phyloP scores from a whole-genome alignment of 129 eudicot genomes.

The Artemisia annua region DNA sequence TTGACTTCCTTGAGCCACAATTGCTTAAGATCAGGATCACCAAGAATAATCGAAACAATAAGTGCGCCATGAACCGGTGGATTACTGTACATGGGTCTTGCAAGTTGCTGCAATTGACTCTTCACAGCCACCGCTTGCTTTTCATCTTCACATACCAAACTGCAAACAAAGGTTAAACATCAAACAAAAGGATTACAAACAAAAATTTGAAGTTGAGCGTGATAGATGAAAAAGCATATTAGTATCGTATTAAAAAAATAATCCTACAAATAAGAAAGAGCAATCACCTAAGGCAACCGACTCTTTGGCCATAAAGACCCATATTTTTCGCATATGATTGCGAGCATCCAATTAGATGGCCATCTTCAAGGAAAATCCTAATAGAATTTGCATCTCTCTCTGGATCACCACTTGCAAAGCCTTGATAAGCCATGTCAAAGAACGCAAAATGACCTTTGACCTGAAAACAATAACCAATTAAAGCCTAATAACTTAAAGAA shows the following conservation, averaged over 20 bases:
- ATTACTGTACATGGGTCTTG: conserved; percentile 95
- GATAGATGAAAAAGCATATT: neutral
- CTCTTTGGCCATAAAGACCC: conserved; percentile 99
- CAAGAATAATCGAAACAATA: conserved; percentile 68
- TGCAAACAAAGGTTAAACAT: conserved; percentile 25
- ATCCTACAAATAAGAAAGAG: neutral
- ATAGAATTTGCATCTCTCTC: conserved; percentile 92
- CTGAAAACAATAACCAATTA: conserved; percentile 38
- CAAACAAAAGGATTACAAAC: conserved; percentile 19
- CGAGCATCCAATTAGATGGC: conserved; percentile 79
- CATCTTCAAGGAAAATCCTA: conserved; percentile 92
- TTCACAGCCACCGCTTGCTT: conserved; percentile 83
- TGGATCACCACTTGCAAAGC: conserved; percentile 98
- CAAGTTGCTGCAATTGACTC: conserved; percentile 93
- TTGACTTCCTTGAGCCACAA: conserved; percentile 98
- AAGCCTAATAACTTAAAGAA: conserved; percentile 1
- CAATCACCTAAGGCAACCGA: conserved; percentile 85
- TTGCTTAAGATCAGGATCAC: conserved; percentile 73
- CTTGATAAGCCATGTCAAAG: conserved; percentile 99
- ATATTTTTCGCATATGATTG: conserved; percentile 96
- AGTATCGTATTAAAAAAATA: neutral
- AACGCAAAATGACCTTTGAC: conserved; percentile 94
- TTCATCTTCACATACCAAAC: conserved; percentile 87
- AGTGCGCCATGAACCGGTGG: conserved; percentile 95
- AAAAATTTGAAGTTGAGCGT: neutral